Base-by-base conservation (phyloP, 2,329 filamentous ascomycete species). In the Penicillium sp. region DNA sequence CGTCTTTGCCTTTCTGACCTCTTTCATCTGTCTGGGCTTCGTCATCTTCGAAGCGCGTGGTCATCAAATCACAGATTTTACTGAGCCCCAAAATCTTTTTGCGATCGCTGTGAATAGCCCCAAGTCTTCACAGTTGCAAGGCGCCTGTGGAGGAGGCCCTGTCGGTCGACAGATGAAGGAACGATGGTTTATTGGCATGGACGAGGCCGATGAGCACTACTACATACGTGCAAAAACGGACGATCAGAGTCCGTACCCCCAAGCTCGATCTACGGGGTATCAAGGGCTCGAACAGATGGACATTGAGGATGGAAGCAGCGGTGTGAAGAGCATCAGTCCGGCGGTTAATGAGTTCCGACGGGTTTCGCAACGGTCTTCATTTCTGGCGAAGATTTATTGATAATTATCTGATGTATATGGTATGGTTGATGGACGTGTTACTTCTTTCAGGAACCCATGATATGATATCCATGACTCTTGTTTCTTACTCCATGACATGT, bases 81-180 rank as follows among this genome's bases (percentile, higher is more conserved):
- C 87, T 0, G 90, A 94, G 67, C 89, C 90, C 0, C 85, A 88
- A 55, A 92, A 92, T 69, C 77, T 92, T 2, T 92, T 93, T 67
- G 80, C 86, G 0, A 75, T 92, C 0, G 88, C 89, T 2, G 79
- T 93, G 54, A 92, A 92, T 69, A 84, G 80, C 27, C 85, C 85
- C 0, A 81, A 82, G 0, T 81, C 77, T 6, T 69, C 78, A 2
- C 73, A 78, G 3, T 65, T 88, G n/a, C 76, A 78, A 0, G 86
- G 85, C 0, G 81, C 78, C 6, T 87, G 85, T 66, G 85, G 84
- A 1, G 80, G 77, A 13, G 85, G 85, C 0, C 85, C 85, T 0
- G 74, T 77, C 16, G 81, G 81, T 0, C 71, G 76, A 14, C 79
- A 85, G 59, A 79, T 83, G 43, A 73, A 72, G 24, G 77, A 78